A percentile compares a stretch with the other conserved stretches of the same genome.
phyloP scores from a whole-genome alignment of 352 stramenopile genomes.

The Phytophthora podocarpi region DNA sequence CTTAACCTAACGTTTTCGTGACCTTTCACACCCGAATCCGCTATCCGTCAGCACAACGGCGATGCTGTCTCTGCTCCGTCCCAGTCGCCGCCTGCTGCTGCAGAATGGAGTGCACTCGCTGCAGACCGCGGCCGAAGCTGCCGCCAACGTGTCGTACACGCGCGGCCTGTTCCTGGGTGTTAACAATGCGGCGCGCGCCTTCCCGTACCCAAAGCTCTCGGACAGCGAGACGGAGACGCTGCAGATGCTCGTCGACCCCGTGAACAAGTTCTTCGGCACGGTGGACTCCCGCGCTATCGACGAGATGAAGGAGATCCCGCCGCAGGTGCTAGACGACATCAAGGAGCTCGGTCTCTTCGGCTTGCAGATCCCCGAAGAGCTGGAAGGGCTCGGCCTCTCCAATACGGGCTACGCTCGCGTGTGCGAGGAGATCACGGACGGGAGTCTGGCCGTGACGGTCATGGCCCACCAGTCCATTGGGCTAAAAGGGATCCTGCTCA shows the following conservation, averaged over 20 bases:
- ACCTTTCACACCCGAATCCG: constrained; percentile 20
- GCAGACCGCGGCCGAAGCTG: constrained; percentile 73
- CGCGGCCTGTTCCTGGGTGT: constrained; percentile 84
- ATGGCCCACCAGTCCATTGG: constrained; percentile 91
- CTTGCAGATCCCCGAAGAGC: constrained; percentile 83
- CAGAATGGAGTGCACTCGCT: constrained; percentile 41
- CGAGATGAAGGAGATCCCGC: constrained; percentile 80
- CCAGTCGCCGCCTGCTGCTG: constrained; percentile 23
- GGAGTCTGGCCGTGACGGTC: constrained; percentile 78
- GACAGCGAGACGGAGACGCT: constrained; percentile 81
- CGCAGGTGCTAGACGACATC: constrained; percentile 72
- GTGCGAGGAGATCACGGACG: constrained; percentile 86
- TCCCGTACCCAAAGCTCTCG: constrained; percentile 79
- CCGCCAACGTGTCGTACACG: constrained; percentile 77
- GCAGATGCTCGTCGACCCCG: constrained; percentile 85
- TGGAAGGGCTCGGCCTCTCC: constrained; percentile 76
- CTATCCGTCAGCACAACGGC: constrained; percentile 12
- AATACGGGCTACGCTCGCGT: constrained; percentile 88
- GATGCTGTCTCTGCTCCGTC: constrained; percentile 53
- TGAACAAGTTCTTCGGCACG: constrained; percentile 77
- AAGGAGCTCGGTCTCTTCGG: constrained; percentile 89
- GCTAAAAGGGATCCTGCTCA: constrained; percentile 88
- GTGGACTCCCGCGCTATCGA: constrained; percentile 81
- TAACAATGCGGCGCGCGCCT: constrained; percentile 77
- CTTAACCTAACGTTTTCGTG: constrained; percentile 7